Base-by-base conservation (phyloP, 805 yeast genomes). In the Wickerhamiella occidentalis region DNA sequence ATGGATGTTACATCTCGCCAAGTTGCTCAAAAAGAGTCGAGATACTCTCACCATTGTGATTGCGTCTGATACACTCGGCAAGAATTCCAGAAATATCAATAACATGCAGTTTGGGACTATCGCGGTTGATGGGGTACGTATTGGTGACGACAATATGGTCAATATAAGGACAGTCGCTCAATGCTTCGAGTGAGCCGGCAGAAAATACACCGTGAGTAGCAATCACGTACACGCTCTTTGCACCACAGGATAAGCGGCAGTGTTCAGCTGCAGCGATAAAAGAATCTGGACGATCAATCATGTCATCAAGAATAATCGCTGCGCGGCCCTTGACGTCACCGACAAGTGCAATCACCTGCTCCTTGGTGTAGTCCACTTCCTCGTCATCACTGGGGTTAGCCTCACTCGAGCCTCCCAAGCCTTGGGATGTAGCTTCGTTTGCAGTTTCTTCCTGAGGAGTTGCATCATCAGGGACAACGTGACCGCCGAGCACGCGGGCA, bases 231-330 rank as follows among this genome's bases (percentile, higher is more conserved):
- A 92, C 96, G 51, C 78, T 75, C 59, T 80, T 82, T 53, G 99
- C 98, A 51, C 98, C 98, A 70, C 99, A 92, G 67, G 88, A 90
- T 67, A 85, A 73, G 56, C 94, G 77, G 64, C 94, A 78, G 69
- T 92, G 98, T 69, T 92, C 99, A 29, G 99, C 98, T 40, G 98
- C 98, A 26, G 96, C 90, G 55, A 92, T 83, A 63, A 88, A 90
- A 8, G 94, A 79, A 55, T 82, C 80, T 41, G 96, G 96, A 64
- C 92, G 86, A 64, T 92, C 98, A 59, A 92, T 82, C 94, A 92
- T 85, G 64, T 92, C 99, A 68, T 92, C 99, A 52, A 92, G 73
- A 52, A 92, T 84, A 56, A 92, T 85, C 17, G 96, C 97, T 6
- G 94, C 84, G 66, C 85, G 85, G 58, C 79, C 82, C 56, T 84